phyloP scores from a whole-genome alignment of 2,329 filamentous ascomycete genomes.

The Nigrospora oryzae region DNA sequence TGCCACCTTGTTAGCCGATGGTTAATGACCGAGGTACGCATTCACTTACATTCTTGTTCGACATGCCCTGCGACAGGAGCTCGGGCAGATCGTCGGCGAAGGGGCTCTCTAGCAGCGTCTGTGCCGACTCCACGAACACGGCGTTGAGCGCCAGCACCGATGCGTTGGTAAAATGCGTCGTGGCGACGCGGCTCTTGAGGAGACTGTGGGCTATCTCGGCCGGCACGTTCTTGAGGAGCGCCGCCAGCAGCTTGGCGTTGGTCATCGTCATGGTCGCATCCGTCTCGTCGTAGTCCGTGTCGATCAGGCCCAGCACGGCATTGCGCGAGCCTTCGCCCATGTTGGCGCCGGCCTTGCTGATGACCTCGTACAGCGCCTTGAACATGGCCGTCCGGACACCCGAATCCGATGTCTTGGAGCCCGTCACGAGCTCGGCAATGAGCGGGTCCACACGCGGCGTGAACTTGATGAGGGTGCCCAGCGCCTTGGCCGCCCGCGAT shows the following conservation, averaged over 20 bases:
- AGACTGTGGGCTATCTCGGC: constrained; percentile 54
- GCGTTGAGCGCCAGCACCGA: constrained; percentile 86
- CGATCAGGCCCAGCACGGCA: constrained; percentile 82
- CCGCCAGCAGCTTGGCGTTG: constrained; percentile 82
- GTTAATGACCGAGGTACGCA: too few relatives aligned
- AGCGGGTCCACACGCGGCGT: constrained; percentile 93
- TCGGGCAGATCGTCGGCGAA: constrained; percentile 67
- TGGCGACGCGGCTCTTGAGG: constrained; percentile 69
- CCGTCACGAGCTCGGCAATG: constrained; percentile 86
- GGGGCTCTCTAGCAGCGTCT: constrained; percentile 54
- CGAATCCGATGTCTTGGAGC: constrained; percentile 78
- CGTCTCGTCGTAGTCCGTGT: constrained; percentile 68
- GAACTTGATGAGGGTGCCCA: constrained; percentile 91
- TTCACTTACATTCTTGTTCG: constrained; percentile 60
- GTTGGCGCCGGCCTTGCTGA: constrained; percentile 86
- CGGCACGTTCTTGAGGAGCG: constrained; percentile 79
- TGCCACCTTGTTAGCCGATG: constrained; percentile 7
- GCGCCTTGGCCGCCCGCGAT: constrained; percentile 80
- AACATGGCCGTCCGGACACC: constrained; percentile 95
- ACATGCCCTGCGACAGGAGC: constrained; percentile 73
- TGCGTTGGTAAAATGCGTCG: constrained; percentile 63
- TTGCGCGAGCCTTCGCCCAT: constrained; percentile 88
- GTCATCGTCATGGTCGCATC: constrained; percentile 79
- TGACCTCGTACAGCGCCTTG: constrained; percentile 90
- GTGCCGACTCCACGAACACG: constrained; percentile 72